These are phyloP conservation scores for Dillenia turbinata DNA, from an alignment of 164 flowering plant genomes.

Conservation along the genomic window DNA sequence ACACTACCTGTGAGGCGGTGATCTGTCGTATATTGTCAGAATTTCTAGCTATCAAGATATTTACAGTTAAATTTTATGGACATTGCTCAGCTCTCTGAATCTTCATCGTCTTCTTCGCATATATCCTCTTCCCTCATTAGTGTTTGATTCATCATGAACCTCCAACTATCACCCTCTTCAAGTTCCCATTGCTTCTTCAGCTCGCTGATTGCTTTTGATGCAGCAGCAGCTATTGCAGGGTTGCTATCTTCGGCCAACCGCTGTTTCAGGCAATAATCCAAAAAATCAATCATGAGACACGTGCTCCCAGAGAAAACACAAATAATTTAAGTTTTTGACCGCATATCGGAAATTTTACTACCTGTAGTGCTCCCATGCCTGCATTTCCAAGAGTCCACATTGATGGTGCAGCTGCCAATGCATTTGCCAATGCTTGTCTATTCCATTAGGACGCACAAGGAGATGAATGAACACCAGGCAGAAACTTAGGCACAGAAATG, in stretches of 20 bases:
- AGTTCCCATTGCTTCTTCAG: constrained; percentile 91
- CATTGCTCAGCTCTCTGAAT: neutral
- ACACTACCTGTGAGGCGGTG: no score
- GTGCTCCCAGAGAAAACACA: no score
- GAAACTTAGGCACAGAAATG: neutral
- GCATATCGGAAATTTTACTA: constrained; percentile 7
- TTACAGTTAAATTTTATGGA: no score
- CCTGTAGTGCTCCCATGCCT: constrained; percentile 99
- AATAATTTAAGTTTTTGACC: no score
- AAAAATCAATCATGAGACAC: neutral
- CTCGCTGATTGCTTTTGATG: constrained; percentile 73
- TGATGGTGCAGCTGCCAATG: constrained; percentile 93
- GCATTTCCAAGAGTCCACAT: constrained; percentile 99
- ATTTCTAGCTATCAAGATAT: no score
- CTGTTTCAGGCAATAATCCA: constrained; percentile 31
- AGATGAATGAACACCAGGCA: neutral
- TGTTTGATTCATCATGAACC: constrained; percentile 58
- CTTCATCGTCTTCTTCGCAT: constrained; percentile 17
- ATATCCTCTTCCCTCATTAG: constrained; percentile 18
- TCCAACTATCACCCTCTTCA: constrained; percentile 89
- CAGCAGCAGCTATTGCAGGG: constrained; percentile 82
- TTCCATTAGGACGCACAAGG: neutral
- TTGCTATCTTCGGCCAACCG: constrained; percentile 91
- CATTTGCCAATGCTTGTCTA: constrained; percentile 94
- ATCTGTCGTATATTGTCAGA: no score